Conservation (phyloP, 257 asterid species). For the Anisodus acutangulus region DNA sequence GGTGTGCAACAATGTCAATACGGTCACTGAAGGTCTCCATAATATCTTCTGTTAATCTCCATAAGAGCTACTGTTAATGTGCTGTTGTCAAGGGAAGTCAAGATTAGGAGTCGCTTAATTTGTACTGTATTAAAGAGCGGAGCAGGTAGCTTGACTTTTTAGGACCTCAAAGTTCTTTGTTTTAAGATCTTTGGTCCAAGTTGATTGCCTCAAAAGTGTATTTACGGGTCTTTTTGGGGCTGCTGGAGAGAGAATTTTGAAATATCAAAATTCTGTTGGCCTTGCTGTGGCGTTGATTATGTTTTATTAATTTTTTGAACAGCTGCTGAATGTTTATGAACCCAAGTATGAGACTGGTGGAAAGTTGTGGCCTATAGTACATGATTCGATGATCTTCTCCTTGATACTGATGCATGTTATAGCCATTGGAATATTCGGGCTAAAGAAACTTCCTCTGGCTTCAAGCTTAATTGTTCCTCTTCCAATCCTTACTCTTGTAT, state of each 20-base stretch:
- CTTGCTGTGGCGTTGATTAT: neutral
- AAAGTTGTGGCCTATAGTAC: constrained; percentile 93
- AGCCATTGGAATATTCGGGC: constrained; percentile 91
- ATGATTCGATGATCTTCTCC: constrained; percentile 79
- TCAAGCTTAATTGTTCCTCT: constrained; percentile 84
- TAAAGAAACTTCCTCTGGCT: constrained; percentile 82
- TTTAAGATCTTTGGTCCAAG: neutral
- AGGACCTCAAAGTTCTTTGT: neutral
- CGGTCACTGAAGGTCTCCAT: neutral
- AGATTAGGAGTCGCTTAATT: neutral
- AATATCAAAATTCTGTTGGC: constrained; percentile 12
- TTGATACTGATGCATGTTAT: constrained; percentile 86
- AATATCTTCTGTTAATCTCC: neutral
- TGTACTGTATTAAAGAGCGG: neutral
- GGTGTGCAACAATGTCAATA: neutral
- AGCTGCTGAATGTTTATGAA: constrained; percentile 76
- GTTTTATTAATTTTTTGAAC: constrained; percentile 31
- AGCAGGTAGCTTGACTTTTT: neutral
- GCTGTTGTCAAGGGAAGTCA: neutral
- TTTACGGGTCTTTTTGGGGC: neutral
- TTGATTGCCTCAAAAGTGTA: neutral
- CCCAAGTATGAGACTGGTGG: constrained; percentile 91
- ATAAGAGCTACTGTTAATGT: neutral
- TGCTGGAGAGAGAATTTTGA: constrained; percentile 6
- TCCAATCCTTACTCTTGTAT: constrained; percentile 86